These are phyloP conservation scores for Euphorbia lathyris DNA, from an alignment of 345 rosid species.

Conservation along the genomic window DNA sequence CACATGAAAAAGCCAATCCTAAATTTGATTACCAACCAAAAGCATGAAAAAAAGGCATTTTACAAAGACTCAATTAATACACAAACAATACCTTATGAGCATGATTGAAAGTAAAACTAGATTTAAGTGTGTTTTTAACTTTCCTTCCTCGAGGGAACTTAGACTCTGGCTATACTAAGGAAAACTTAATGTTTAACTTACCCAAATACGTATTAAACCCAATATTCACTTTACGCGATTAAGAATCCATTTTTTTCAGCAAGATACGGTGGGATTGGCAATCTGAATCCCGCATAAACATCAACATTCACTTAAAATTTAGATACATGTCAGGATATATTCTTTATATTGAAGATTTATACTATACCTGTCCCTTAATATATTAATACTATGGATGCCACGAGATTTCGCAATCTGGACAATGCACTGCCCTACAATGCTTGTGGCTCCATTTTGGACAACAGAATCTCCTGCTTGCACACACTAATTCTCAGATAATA, in stretches of 20 bases:
- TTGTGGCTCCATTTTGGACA: constrained; percentile 93
- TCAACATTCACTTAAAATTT: neutral
- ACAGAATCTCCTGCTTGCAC: constrained; percentile 59
- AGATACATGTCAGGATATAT: constrained; percentile 3
- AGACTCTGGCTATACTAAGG: neutral
- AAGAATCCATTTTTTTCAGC: neutral
- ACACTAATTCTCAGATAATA: constrained; percentile 19
- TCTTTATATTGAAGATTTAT: neutral
- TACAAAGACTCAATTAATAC: neutral
- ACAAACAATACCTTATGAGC: neutral
- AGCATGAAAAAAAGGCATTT: neutral
- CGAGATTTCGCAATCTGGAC: constrained; percentile 72
- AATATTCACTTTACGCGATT: neutral
- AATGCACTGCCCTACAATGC: constrained; percentile 84
- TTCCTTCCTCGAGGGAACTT: neutral
- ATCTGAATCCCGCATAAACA: neutral
- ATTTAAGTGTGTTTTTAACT: neutral
- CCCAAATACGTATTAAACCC: neutral
- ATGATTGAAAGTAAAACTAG: neutral
- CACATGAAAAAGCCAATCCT: neutral
- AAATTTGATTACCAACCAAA: neutral
- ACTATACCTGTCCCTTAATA: constrained; percentile 76
- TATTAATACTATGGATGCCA: constrained; percentile 64
- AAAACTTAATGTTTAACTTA: neutral
- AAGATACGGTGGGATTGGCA: neutral